Evolutionary conservation across 2,329 filamentous ascomycete species (phyloP), one percentile per base, ranked within the genome.

Genomic region (Diaporthe citrichinensis): DNA sequence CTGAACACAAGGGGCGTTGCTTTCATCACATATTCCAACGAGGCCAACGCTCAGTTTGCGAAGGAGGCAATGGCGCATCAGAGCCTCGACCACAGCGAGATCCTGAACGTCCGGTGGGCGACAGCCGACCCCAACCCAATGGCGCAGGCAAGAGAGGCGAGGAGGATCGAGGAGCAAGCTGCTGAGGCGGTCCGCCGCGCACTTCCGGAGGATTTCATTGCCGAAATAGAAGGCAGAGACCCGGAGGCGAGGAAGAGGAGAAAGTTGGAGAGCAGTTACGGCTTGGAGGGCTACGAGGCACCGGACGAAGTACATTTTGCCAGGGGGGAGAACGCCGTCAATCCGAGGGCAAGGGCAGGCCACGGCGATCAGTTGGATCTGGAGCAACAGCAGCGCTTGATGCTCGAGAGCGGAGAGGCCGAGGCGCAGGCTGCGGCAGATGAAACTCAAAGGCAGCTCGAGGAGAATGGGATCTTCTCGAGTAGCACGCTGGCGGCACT

Each of bases 21-120:
- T 0, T 99, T 99, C 83, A 93, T 99, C 74, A 99, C 97, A 14
- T 98, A 98, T 82, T 90, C 91, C 34, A 98, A 98, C 82, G 94
- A 98, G 82, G 93, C 94, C 57, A 97, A 97, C 80, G 93, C 94
- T 3, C 93, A 98, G 82, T 98, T 98, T 80, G 95, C 95, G 4
- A 96, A 96, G 82, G 95, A 98, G 84, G 94, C 97, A 0, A 98
- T 99, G 96, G 94, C 95, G 7, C 95, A 98, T 82, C 97, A 99
- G 85, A 92, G 92, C 0, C 88, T 99, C 39, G 97, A 99, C 81
- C 94, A 98, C 83, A 93, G 92, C 77, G 97, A 99, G 85, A 93
- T 98, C 31, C 87, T 99, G 36, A 99, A 99, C 84, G 96, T 99
- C 65, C 90, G 97, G 78, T 99, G 97, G 97, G 97, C 97, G 57